These are phyloP conservation scores for Boletus subparvulus DNA, from an alignment of 768 basidiomycete species.

Conservation along the genomic window DNA sequence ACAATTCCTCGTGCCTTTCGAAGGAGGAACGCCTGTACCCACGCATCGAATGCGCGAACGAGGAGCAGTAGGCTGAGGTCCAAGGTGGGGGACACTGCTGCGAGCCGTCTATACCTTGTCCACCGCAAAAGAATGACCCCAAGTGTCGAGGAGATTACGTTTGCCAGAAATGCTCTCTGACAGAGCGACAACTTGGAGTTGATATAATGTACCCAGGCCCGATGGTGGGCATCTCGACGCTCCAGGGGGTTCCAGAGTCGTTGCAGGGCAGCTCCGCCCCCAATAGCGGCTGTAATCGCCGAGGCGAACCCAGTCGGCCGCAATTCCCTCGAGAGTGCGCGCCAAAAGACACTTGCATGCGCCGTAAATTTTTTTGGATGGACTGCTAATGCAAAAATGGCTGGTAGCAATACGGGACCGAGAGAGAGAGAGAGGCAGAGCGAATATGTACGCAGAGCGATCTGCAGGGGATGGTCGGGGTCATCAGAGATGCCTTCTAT, in stretches of 20 bases:
- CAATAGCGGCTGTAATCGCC: conserved; percentile 60
- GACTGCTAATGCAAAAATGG: conserved; percentile 39
- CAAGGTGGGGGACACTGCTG: conserved; percentile 51
- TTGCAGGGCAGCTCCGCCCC: conserved; percentile 58
- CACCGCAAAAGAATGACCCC: conserved; percentile 59
- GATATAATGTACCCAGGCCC: background rate
- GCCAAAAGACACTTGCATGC: conserved; percentile 14
- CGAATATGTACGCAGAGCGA: conserved; percentile 66
- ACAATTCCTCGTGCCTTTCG: conserved; percentile 11
- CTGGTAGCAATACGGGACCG: conserved; percentile 61
- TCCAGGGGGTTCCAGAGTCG: conserved; percentile 40
- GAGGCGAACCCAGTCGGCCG: conserved; percentile 66
- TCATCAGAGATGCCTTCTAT: conserved; percentile 28
- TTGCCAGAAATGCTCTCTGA: conserved; percentile 59
- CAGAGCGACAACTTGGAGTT: conserved; percentile 34
- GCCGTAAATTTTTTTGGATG: conserved; percentile 26
- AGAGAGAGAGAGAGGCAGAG: conserved; percentile 65
- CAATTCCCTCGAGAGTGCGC: conserved; percentile 55
- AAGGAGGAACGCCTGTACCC: conserved; percentile 52
- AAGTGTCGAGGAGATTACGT: conserved; percentile 54
- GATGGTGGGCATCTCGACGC: background rate
- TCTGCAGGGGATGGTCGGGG: conserved; percentile 51
- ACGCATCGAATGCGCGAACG: conserved; percentile 67
- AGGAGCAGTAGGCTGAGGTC: conserved; percentile 67
- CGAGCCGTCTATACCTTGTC: conserved; percentile 32